Evolutionary conservation across 805 yeast genomes (phyloP), one percentile per base, ranked within the genome.

Genomic region (Lachancea sp.): DNA sequence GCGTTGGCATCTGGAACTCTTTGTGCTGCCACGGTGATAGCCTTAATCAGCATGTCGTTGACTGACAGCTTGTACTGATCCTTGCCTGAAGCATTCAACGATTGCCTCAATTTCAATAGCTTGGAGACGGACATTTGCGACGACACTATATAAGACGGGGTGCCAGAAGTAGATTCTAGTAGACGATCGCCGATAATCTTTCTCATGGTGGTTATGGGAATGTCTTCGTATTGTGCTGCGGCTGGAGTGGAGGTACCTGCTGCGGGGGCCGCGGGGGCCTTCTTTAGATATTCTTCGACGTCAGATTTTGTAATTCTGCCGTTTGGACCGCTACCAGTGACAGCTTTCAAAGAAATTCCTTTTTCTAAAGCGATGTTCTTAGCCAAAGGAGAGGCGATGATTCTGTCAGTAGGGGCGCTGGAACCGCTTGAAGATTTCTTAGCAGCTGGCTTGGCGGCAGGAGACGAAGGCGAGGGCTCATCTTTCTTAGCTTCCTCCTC

Each of bases 1-100:
- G 96, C 77, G 74, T 92, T 92, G 51, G 80, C 96, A 52, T 82
- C 88, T 47, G 98, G 98, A 40, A 89, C 95, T 68, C 90, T 79
- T 66, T 73, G 72, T 44, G 84, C 77, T 40, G 99, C 97, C 56
- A 78, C 77, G 41, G 97, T 89, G 56, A 92, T 75, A 46, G 97
- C 97, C 75, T 92, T 92, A 67, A 92, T 77, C 60, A 92, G 74
- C 58, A 92, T 76, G 65, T 92, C 99, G 66, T 92, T 92, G 56
- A 92, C 88, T 12, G 97, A 88, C 58, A 92, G 71, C 70, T 79
- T 88, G 77, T 82, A 89, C 61, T 83, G 75, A 63, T 88, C 96
- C 45, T 86, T 83, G 41, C 92, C 82, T 38, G 83, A 60, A 29
- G 88, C 78, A 65, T 92, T 92, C 58, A 92, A 77, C 18, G 97